Conservation (phyloP, 176 grass and related monocot genomes). For the Typha latifolia region DNA sequence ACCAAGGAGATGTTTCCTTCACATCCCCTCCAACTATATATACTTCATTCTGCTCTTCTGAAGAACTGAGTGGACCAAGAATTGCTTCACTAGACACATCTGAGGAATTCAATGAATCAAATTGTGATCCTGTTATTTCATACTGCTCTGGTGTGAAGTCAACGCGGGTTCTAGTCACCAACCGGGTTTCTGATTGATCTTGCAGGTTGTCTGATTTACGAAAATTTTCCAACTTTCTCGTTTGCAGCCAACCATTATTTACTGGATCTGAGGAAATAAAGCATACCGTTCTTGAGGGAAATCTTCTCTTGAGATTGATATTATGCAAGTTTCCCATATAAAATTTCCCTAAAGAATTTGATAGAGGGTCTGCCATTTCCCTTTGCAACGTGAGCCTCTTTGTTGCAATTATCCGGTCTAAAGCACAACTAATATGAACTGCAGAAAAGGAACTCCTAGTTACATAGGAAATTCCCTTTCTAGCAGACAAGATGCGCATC, state of each 20-base stretch:
- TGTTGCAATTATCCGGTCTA: slow-evolving; percentile 14
- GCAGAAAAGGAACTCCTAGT: slow-evolving; percentile 27
- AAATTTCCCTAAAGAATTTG: slow-evolving; percentile 9
- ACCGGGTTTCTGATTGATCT: slow-evolving; percentile 22
- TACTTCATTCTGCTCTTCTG: slow-evolving; percentile 39
- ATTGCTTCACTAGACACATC: slow-evolving; percentile 43
- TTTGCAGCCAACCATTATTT: slow-evolving; percentile 38
- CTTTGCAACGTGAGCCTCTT: slow-evolving; percentile 3
- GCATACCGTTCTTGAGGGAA: slow-evolving; percentile 30
- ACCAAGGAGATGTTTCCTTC: slow-evolving; percentile 45
- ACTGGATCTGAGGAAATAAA: slow-evolving; percentile 33
- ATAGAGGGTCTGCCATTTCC: slow-evolving; percentile 11
- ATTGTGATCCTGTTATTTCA: slow-evolving; percentile 45
- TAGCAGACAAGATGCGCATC: slow-evolving; percentile 6
- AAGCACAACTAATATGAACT: slow-evolving; percentile 8
- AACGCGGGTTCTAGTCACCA: slow-evolving; percentile 28
- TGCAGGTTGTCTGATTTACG: slow-evolving; percentile 7
- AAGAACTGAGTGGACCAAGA: slow-evolving; percentile 29
- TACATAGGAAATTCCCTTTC: slow-evolving; percentile 20
- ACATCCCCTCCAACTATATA: slow-evolving; percentile 32
- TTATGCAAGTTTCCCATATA: neutral
- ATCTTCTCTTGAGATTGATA: slow-evolving; percentile 29
- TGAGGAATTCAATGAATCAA: slow-evolving; percentile 31
- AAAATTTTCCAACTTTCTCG: slow-evolving; percentile 39
- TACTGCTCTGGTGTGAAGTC: slow-evolving; percentile 65